phyloP scores from a whole-genome alignment of 2,329 filamentous ascomycete genomes.

The Ceratocystis huliohia region DNA sequence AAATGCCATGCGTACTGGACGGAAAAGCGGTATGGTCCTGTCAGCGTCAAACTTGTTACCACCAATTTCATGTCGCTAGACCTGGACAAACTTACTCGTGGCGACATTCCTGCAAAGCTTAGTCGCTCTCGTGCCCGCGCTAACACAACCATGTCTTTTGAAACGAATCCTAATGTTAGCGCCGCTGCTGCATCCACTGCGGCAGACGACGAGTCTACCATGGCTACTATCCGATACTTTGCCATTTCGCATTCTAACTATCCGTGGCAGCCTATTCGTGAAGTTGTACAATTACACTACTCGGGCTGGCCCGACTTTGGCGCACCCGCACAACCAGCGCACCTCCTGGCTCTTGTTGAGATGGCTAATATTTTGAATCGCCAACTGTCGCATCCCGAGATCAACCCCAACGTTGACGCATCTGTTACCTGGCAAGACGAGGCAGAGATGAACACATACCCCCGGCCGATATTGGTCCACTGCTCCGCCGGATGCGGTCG shows the following conservation, averaged over 20 bases:
- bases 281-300: constrained; percentile 91
- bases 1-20: constrained; percentile 96
- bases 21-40: constrained; percentile 59
- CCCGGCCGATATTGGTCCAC: constrained; percentile 75
- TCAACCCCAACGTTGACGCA: constrained; percentile 25
- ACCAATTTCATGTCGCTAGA: constrained; percentile 75
- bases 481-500: constrained; percentile 93
- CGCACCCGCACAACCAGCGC: constrained; percentile 73
- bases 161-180: constrained; percentile 18
- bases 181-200: constrained; percentile 22
- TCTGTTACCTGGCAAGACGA: constrained; percentile 37
- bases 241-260: constrained; percentile 62
- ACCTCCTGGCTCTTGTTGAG: constrained; percentile 81
- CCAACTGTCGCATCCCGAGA: constrained; percentile 39
- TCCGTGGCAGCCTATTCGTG: constrained; percentile 75
- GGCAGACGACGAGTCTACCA: constrained; percentile 45
- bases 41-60: constrained; percentile 63
- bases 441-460: constrained; percentile 40
- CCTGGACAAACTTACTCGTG: constrained; percentile 32
- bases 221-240: constrained; percentile 77
- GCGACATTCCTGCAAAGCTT: constrained; percentile 6
- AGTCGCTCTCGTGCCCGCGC: constrained; percentile 32
- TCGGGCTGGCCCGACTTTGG: constrained; percentile 97
- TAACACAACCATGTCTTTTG: constrained; percentile 24
- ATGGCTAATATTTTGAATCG: constrained; percentile 65